These are phyloP conservation scores for Polytrichum commune DNA, from an alignment of 225 moss, liverwort and hornwort genomes.

Conservation along the genomic window DNA sequence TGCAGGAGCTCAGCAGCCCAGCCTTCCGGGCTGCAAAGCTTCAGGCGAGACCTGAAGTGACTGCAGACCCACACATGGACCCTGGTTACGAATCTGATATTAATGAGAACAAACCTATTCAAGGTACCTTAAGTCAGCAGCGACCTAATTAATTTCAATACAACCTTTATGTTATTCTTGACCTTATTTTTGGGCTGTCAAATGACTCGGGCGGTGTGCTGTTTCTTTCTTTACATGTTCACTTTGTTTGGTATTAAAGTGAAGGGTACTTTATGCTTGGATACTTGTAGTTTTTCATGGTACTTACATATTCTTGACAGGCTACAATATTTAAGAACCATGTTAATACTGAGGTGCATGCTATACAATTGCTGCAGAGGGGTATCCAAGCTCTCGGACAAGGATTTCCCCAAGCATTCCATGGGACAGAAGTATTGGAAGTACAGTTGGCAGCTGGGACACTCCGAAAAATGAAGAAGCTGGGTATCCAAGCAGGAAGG, in stretches of 20 bases:
- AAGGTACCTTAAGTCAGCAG: conserved; percentile 18
- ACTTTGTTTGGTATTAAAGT: too few species aligned
- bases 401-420: conserved; percentile 29
- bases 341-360: not conserved
- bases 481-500: conserved; percentile 24
- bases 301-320: too few species aligned
- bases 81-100: conserved; percentile 90
- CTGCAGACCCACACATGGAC: conserved; percentile 91
- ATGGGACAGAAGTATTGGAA: conserved; percentile 47
- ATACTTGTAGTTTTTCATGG: not conserved
- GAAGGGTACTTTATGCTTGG: not conserved
- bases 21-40: conserved; percentile 94
- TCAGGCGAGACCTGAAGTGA: conserved; percentile 87
- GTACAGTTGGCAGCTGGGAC: conserved; percentile 33
- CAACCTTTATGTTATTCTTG: too few species aligned
- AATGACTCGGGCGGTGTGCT: too few species aligned
- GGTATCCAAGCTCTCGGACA: conserved; percentile 24
- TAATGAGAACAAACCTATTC: conserved; percentile 46
- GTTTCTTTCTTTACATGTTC: too few species aligned
- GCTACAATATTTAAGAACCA: too few species aligned
- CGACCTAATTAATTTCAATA: too few species aligned
- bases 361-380: conserved; percentile 11
- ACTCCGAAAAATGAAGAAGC: conserved; percentile 18
- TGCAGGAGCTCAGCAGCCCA: conserved; percentile 91
- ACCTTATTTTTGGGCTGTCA: too few species aligned